Percentiles rank a stretch among this genome's conserved stretches.
phyloP scores from a whole-genome alignment of 2,329 filamentous ascomycete species.

The Fusarium denticulatum region DNA sequence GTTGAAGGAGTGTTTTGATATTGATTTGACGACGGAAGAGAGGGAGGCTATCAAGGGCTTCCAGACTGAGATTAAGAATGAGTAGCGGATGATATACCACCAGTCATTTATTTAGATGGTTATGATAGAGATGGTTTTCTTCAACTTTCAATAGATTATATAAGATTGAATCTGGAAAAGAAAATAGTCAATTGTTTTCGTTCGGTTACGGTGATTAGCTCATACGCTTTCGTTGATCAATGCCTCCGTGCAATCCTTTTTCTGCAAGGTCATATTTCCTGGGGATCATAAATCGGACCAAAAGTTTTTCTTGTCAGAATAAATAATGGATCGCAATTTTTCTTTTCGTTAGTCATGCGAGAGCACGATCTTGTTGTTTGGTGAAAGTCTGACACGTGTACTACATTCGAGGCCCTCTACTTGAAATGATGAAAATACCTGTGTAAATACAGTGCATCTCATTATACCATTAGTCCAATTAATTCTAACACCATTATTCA shows the following conservation, averaged over 20 bases:
- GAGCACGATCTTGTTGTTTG: background rate
- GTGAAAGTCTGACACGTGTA: rapidly evolving
- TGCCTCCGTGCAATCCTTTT: background rate
- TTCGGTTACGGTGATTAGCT: too few relatives aligned
- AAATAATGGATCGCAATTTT: background rate
- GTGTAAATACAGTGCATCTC: rapidly evolving
- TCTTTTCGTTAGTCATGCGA: background rate
- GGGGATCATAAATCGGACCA: background rate
- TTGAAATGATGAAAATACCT: background rate
- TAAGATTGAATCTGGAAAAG: too few relatives aligned
- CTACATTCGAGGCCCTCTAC: background rate
- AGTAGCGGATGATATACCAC: constrained; percentile 9
- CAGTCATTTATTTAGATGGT: background rate
- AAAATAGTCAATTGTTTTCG: background rate
- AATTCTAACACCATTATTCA: background rate
- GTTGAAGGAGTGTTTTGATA: constrained; percentile 62
- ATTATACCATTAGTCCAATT: background rate
- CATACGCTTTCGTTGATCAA: background rate
- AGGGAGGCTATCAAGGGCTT: constrained; percentile 60
- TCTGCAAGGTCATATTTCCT: background rate
- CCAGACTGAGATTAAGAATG: constrained; percentile 54
- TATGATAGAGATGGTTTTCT: background rate
- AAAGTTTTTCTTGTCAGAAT: background rate
- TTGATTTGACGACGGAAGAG: constrained; percentile 62
- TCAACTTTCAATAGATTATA: too few relatives aligned